These are phyloP conservation scores for Neurospora sp. DNA, from an alignment of 495 filamentous ascomycete species.

Conservation along the genomic window DNA sequence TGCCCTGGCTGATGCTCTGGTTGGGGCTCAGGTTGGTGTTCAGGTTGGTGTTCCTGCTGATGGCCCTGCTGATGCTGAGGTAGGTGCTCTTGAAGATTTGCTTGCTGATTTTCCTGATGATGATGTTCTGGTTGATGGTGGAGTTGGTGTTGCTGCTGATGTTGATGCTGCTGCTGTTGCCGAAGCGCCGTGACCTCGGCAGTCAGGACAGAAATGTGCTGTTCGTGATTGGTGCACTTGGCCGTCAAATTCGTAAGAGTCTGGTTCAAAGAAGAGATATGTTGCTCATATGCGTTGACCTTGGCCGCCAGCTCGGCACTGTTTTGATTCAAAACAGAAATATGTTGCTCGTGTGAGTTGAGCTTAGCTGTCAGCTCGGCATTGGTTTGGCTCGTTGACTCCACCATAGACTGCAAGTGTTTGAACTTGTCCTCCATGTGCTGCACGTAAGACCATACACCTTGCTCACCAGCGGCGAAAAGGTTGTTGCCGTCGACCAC, in stretches of 20 bases:
- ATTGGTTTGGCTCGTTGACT: slow-evolving; percentile 9
- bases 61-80: not conserved
- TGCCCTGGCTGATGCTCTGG: not conserved
- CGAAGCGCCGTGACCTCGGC: slow-evolving; percentile 16
- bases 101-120: not conserved
- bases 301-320: slow-evolving; percentile 25
- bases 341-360: slow-evolving; percentile 30
- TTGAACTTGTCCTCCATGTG: slow-evolving; percentile 40
- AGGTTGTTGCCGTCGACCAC: slow-evolving; percentile 34
- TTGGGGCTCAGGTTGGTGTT: not conserved
- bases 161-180: slow-evolving; percentile 5
- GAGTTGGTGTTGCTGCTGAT: not conserved
- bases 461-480: slow-evolving; percentile 31
- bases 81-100: not conserved
- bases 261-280: slow-evolving; percentile 7
- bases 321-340: slow-evolving; percentile 7
- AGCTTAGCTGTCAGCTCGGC: slow-evolving; percentile 27
- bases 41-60: not conserved
- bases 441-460: slow-evolving; percentile 40
- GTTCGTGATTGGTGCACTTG: slow-evolving; percentile 33
- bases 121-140: not conserved
- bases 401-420: slow-evolving; percentile 23
- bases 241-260: slow-evolving; percentile 23
- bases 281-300: slow-evolving; percentile 32
- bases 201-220: slow-evolving; percentile 9